These are phyloP conservation scores for Phaeosphaeriaceae sp. DNA, from an alignment of 2,329 filamentous ascomycete species.

Conservation along the genomic window DNA sequence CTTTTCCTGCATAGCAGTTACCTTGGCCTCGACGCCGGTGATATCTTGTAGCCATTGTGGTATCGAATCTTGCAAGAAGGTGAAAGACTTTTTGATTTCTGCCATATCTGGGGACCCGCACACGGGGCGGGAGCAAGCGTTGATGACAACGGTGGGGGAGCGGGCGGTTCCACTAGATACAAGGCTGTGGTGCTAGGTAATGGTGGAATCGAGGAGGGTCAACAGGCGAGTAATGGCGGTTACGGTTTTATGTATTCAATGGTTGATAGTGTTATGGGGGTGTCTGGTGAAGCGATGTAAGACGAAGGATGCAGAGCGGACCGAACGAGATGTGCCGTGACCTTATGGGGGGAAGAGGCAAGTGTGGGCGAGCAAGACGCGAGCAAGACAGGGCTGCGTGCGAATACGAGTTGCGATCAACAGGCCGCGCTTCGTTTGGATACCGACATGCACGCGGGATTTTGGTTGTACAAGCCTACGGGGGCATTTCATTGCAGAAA, in stretches of 20 bases:
- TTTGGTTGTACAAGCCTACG: slow-evolving; percentile 30
- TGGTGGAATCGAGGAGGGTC: slow-evolving; percentile 9
- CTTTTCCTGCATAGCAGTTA: slow-evolving; percentile 43
- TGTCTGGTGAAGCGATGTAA: background rate
- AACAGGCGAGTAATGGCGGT: slow-evolving; percentile 19
- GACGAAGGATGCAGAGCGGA: slow-evolving; percentile 13
- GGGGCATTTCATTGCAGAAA: slow-evolving; percentile 32
- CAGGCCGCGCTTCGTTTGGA: slow-evolving; percentile 28
- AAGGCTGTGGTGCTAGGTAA: slow-evolving; percentile 3
- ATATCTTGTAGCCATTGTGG: slow-evolving; percentile 47
- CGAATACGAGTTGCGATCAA: slow-evolving; percentile 36
- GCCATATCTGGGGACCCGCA: slow-evolving; percentile 40
- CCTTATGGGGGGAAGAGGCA: slow-evolving; percentile 29
- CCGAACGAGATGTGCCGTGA: slow-evolving; percentile 14
- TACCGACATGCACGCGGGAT: slow-evolving; percentile 31
- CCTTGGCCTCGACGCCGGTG: slow-evolving; percentile 38
- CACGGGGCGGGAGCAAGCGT: too few species aligned
- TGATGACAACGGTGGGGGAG: too few species aligned
- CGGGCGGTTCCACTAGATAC: too few species aligned
- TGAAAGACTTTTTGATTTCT: slow-evolving; percentile 47
- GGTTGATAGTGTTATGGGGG: background rate
- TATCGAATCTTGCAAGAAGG: slow-evolving; percentile 46
- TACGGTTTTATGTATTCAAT: slow-evolving; percentile 8
- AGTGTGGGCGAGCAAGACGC: slow-evolving; percentile 19
- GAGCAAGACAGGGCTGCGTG: slow-evolving; percentile 32